A percentile compares a stretch with the other conserved stretches of the same genome.
phyloP scores from a whole-genome alignment of 2,329 filamentous ascomycete species.

The Thermoascus crustaceus region DNA sequence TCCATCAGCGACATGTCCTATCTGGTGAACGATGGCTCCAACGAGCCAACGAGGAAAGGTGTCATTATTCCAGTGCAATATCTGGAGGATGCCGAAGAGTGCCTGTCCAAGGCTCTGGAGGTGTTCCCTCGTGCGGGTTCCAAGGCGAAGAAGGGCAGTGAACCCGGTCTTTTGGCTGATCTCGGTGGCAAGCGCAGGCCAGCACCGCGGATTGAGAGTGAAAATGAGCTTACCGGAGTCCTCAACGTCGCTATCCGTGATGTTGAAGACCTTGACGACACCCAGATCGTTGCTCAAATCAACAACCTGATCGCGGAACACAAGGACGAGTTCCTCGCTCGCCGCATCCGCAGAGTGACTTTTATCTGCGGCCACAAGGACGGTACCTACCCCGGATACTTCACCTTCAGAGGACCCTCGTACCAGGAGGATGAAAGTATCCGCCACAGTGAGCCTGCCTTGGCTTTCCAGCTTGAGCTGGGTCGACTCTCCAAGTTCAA shows the following conservation, averaged over 20 bases:
- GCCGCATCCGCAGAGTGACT: constrained; percentile 78
- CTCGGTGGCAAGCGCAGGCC: constrained; percentile 64
- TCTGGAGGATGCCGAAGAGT: constrained; percentile 87
- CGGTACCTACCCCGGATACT: constrained; percentile 92
- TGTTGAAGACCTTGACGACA: constrained; percentile 73
- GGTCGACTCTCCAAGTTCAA: constrained; percentile 91
- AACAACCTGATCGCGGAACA: constrained; percentile 65
- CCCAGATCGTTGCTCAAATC: constrained; percentile 70
- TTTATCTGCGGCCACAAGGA: constrained; percentile 95
- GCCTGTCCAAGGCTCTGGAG: constrained; percentile 75
- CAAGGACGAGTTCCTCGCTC: constrained; percentile 74
- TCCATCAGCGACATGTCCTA: constrained; percentile 98
- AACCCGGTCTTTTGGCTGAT: constrained; percentile 58
- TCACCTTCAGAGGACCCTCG: constrained; percentile 87
- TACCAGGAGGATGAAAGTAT: constrained; percentile 93
- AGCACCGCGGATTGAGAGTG: constrained; percentile 46
- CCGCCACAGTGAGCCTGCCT: constrained; percentile 89
- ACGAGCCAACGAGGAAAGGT: constrained; percentile 80
- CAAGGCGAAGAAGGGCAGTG: constrained; percentile 50
- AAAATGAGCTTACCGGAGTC: constrained; percentile 80
- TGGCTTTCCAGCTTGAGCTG: constrained; percentile 98
- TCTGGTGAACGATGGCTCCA: constrained; percentile 57
- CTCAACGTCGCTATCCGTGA: constrained; percentile 89
- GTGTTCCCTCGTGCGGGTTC: constrained; percentile 56
- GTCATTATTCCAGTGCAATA: constrained; percentile 91